Percentiles rank a stretch among this genome's conserved stretches.
Conservation (phyloP, 164 flowering plant genomes). For the Annona cherimola region DNA sequence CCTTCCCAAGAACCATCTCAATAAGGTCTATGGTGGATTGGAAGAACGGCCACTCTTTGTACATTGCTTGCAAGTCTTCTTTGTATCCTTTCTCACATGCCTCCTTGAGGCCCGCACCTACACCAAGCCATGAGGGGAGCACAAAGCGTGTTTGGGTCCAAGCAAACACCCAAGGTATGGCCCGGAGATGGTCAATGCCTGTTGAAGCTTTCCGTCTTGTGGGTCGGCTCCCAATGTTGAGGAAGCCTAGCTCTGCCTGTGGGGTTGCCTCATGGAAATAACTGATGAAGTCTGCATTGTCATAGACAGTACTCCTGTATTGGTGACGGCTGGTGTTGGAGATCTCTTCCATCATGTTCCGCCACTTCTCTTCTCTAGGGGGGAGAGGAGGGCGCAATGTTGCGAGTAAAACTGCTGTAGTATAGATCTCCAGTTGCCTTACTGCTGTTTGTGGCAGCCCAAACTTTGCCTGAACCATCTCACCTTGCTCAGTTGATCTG, state of each 20-base stretch:
- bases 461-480: constrained; percentile 97
- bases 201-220: constrained; percentile 67
- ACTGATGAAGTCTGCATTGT: constrained; percentile 76
- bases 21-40: constrained; percentile 85
- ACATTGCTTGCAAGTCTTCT: constrained; percentile 73
- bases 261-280: constrained; percentile 97
- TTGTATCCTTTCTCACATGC: constrained; percentile 72
- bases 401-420: constrained; percentile 91
- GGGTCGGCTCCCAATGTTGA: constrained; percentile 96
- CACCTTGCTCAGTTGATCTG: constrained; percentile 98
- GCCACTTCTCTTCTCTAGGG: constrained; percentile 91
- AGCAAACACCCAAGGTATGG: constrained; percentile 94
- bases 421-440: constrained; percentile 87
- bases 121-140: constrained; percentile 97
- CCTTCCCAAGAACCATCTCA: constrained; percentile 93
- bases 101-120: constrained; percentile 79
- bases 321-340: constrained; percentile 70
- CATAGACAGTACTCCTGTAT: constrained; percentile 79
- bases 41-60: constrained; percentile 95
- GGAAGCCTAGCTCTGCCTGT: constrained; percentile 88
- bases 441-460: constrained; percentile 86
- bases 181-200: constrained; percentile 85
- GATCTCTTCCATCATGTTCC: constrained; percentile 83
- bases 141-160: constrained; percentile 96
- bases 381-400: constrained; percentile 79